Base-by-base conservation (phyloP, 768 basidiomycete species). In the Clitopilus passeckerianus region DNA sequence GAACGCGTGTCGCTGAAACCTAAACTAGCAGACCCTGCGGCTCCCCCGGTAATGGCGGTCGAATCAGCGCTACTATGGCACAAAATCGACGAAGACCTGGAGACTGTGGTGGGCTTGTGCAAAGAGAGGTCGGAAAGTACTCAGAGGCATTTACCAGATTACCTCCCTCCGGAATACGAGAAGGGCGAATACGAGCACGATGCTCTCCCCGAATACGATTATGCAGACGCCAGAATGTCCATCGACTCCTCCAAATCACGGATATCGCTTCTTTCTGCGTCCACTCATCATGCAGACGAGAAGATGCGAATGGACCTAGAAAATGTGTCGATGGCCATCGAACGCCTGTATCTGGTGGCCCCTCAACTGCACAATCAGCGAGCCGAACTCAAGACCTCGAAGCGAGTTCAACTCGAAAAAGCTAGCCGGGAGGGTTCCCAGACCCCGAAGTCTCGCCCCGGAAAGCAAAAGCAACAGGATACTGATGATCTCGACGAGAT, bases 331-430 rank as follows among this genome's bases (percentile, higher is more conserved):
- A 81, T 83, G 70, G 95, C 97, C 30, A 95, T 99, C 65, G 95
- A 96, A 69, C 79, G 94, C 35, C 75, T 98, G 10, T 93, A 97
- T 70, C 71, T 83, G 7, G 90, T 89, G 30, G 86, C 93, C 0
- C 95, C 96, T 0, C 95, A 96, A 70, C 72, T 98, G 43, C 85
- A 89, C 60, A 89, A 95, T 68, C 96, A 99, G 71, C 86, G 97
- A 0, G 93, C 91, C n/a, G 95, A 95, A 70, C 82, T 96, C 50
- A 87, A 88, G 66, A 80, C 80, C 5, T 75, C 83, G 23, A 90
- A 92, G 67, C 65, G 87, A 14, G 81, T 82, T 12, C 82, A 93
- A 71, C 82, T 93, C 76, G 90, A 92, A 71, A 80, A 81, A 46
- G 92, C 90, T 5, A 74, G 83, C 46, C 73, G 73, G 57, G 75